phyloP scores from a whole-genome alignment of 768 basidiomycete genomes.

The Collybia mongolica region DNA sequence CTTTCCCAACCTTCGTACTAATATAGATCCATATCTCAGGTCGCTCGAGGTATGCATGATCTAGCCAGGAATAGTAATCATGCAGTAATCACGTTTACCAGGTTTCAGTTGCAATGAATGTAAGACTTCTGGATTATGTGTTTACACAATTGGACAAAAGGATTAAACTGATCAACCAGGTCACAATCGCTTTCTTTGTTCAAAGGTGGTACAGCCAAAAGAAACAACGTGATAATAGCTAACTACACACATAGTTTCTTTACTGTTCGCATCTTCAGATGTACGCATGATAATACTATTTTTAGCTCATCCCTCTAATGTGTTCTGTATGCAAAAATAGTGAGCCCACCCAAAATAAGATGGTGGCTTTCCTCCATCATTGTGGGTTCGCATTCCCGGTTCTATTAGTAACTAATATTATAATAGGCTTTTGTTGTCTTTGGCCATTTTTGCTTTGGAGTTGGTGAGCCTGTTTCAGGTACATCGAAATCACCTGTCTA shows the following conservation, averaged over 20 bases:
- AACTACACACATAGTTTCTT: slow-evolving; percentile 27
- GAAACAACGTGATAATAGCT: neutral
- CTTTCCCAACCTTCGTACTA: neutral
- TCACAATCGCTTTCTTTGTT: slow-evolving; percentile 27
- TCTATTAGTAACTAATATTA: neutral
- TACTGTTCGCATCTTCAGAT: slow-evolving; percentile 25
- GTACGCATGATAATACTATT: slow-evolving; percentile 15
- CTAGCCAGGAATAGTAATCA: neutral
- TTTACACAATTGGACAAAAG: too few species aligned
- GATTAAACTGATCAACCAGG: slow-evolving; percentile 6
- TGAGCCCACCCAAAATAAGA: slow-evolving; percentile 24
- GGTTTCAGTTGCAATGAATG: slow-evolving; percentile 27
- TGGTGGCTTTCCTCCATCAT: slow-evolving; percentile 31
- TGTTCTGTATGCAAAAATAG: slow-evolving; percentile 13
- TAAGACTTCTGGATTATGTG: neutral
- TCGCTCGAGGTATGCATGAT: slow-evolving; percentile 29
- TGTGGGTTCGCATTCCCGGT: slow-evolving; percentile 16
- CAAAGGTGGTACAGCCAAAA: slow-evolving; percentile 20
- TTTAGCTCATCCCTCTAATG: neutral
- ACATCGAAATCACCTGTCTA: too few species aligned
- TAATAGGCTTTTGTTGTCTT: slow-evolving; percentile 22
- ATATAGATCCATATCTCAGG: slow-evolving; percentile 18
- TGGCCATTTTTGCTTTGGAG: slow-evolving; percentile 33
- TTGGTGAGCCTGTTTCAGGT: slow-evolving; percentile 22
- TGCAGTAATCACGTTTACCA: slow-evolving; percentile 2